Conservation (phyloP, 768 basidiomycete genomes). For the Pleurotus ostreatus region DNA sequence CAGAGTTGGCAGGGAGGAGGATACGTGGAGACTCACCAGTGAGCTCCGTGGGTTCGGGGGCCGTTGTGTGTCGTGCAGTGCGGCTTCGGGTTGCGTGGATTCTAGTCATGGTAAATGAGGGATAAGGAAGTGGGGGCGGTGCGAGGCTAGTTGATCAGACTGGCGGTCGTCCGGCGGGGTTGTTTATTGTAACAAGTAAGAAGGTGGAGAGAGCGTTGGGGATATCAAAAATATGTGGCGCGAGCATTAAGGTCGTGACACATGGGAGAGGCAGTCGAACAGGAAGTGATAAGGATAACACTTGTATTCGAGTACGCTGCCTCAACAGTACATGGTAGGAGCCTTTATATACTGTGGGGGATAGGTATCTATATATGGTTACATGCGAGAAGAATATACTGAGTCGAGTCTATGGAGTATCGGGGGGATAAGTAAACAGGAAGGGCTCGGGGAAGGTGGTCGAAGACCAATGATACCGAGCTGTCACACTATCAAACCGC, state of each 20-base stretch:
- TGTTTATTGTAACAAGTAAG: not conserved
- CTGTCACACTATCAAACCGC: no score
- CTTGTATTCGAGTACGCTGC: no score
- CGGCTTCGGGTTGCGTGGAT: not conserved
- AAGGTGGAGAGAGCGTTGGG: not conserved
- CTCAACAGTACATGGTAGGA: no score
- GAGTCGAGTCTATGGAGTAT: no score
- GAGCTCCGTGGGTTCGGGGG: not conserved
- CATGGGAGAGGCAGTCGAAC: no score
- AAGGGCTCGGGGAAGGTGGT: no score
- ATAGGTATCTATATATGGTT: no score
- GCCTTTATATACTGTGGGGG: no score
- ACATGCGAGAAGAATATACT: no score
- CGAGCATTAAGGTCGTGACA: not conserved
- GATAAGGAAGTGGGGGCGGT: not conserved
- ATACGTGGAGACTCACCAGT: constrained; percentile 1
- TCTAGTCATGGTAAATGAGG: not conserved
- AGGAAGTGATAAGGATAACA: no score
- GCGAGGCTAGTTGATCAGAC: not conserved
- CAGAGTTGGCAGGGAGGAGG: not conserved
- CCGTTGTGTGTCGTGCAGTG: not conserved
- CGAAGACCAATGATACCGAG: no score
- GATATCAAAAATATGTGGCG: constrained; percentile 1
- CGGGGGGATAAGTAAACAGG: no score
- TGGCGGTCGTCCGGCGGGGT: not conserved